Conservation (phyloP, 192 early-diverging fungal genomes). For the Linnemannia hyalina region DNA sequence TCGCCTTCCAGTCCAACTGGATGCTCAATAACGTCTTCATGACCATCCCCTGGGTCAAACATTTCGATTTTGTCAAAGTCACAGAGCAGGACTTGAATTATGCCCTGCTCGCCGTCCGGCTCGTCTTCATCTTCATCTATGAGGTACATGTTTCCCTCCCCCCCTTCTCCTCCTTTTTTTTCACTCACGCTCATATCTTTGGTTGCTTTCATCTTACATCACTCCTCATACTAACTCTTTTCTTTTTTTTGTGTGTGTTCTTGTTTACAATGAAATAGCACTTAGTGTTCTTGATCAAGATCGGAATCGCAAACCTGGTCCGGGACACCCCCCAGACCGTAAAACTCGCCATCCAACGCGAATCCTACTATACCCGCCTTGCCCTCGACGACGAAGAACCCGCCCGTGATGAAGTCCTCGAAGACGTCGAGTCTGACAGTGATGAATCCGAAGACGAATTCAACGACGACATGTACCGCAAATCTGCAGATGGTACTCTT, state of each 20-base stretch:
- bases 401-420: constrained; percentile 50
- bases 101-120: constrained; percentile 30
- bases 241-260: too few species aligned
- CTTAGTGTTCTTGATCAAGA: constrained; percentile 53
- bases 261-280: constrained; percentile 24
- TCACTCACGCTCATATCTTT: neutral
- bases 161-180: too few species aligned
- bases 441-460: constrained; percentile 35
- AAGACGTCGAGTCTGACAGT: constrained; percentile 30
- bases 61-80: neutral
- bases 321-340: constrained; percentile 52
- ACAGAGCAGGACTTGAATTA: neutral
- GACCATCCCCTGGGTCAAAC: constrained; percentile 1
- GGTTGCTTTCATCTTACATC: neutral
- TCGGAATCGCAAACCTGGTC: constrained; percentile 47
- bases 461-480: neutral
- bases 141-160: constrained; percentile 49
- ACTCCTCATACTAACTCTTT: neutral
- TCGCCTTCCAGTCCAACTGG: constrained; percentile 60
- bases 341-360: constrained; percentile 55
- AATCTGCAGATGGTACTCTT: neutral
- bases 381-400: constrained; percentile 48
- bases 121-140: constrained; percentile 57
- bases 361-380: constrained; percentile 45
- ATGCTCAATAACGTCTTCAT: constrained; percentile 38